Conservation (phyloP, 2,329 filamentous ascomycete species). For the Hypoxylon sp. region DNA sequence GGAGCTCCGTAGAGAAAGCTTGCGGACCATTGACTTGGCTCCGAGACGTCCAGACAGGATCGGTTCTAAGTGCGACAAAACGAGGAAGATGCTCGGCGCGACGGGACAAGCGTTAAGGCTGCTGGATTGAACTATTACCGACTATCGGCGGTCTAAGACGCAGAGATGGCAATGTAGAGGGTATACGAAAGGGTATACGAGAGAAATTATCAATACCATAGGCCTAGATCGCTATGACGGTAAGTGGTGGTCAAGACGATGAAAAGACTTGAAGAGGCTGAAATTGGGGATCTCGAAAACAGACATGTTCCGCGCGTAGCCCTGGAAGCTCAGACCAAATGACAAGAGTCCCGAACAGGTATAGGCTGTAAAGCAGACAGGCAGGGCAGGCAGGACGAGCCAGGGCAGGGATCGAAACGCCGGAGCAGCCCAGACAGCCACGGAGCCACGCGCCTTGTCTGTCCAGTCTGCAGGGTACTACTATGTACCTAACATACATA, state of each 20-base stretch:
- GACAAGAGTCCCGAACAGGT: constrained; percentile 25
- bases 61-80: neutral
- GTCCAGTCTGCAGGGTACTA: constrained; percentile 5
- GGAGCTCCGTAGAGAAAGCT: constrained; percentile 3
- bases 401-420: constrained; percentile 29
- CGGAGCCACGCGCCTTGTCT: constrained; percentile 17
- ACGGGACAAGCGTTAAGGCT: neutral
- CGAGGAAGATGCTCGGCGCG: neutral
- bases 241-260: constrained; percentile 14
- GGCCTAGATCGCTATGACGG: constrained; percentile 23
- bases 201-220: constrained; percentile 5
- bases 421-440: no score
- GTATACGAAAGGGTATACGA: no score
- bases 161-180: no score
- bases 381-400: neutral
- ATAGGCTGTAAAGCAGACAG: constrained; percentile 10
- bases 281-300: constrained; percentile 46
- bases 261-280: constrained; percentile 42
- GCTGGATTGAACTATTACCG: no score
- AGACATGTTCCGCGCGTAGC: constrained; percentile 33
- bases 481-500: neutral
- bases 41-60: neutral
- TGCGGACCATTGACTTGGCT: constrained; percentile 1
- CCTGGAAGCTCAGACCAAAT: constrained; percentile 26
- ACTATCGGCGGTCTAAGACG: no score